phyloP scores from a whole-genome alignment of 768 basidiomycete species.

The Russula dissimulans region DNA sequence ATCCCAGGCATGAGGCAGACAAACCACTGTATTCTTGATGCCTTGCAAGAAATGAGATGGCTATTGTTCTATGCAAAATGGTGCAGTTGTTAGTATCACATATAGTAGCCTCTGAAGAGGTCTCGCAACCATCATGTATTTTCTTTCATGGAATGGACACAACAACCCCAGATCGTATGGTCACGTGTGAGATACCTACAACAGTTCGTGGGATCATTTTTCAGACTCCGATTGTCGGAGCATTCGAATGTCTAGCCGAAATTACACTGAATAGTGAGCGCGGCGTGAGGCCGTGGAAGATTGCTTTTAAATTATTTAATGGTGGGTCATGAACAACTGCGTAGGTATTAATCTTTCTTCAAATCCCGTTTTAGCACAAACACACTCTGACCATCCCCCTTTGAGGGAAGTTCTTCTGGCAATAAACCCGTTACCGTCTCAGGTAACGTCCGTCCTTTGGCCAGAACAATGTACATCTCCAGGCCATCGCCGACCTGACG shows the following conservation, averaged over 20 bases:
- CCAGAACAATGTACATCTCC: conserved; percentile 82
- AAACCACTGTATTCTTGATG: neutral
- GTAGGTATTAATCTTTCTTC: conserved; percentile 59
- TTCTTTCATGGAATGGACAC: too few species aligned
- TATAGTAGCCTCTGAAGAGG: too few species aligned
- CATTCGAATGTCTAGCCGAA: too few species aligned
- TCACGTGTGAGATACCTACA: too few species aligned
- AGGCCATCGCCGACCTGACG: conserved; percentile 86
- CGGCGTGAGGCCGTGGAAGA: too few species aligned
- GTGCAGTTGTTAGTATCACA: neutral
- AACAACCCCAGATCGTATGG: too few species aligned
- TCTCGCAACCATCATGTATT: too few species aligned
- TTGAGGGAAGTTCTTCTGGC: conserved; percentile 53
- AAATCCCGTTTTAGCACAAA: conserved; percentile 70
- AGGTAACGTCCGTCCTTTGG: conserved; percentile 53
- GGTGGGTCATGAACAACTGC: too few species aligned
- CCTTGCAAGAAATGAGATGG: neutral
- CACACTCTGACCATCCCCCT: conserved; percentile 59
- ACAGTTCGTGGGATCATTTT: too few species aligned
- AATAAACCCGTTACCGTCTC: conserved; percentile 48
- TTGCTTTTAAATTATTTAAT: too few species aligned
- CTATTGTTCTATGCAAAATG: neutral
- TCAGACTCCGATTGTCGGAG: too few species aligned
- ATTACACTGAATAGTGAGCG: too few species aligned
- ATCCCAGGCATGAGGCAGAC: neutral